phyloP scores from a whole-genome alignment of 352 stramenopile species.

The Pythium dissotocum region DNA sequence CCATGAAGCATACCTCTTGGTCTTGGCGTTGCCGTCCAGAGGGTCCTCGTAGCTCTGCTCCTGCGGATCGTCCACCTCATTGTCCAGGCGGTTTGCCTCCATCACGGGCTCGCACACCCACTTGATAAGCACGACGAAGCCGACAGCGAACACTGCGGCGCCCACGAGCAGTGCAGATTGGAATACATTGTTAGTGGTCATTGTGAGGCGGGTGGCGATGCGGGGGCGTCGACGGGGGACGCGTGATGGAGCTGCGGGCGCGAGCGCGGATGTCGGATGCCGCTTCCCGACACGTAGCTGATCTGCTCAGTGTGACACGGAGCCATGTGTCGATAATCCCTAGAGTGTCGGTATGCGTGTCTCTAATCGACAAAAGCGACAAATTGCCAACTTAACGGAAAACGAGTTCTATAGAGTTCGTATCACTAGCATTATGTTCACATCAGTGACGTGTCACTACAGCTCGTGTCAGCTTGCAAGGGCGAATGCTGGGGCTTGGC shows the following conservation, averaged over 20 bases:
- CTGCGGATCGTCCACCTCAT: conserved; percentile 48
- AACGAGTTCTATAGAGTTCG: conserved; percentile 7
- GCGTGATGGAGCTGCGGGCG: not conserved
- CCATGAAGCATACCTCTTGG: conserved; percentile 35
- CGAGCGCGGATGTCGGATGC: not conserved
- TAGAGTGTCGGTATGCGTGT: not conserved
- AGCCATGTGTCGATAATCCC: conserved; percentile 5
- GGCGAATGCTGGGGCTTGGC: conserved; percentile 21
- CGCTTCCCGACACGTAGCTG: conserved; percentile 25
- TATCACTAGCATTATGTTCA: conserved; percentile 19
- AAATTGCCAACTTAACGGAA: not conserved
- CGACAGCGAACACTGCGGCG: conserved; percentile 24
- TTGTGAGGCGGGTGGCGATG: not conserved
- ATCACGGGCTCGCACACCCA: conserved; percentile 64
- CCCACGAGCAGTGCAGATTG: conserved; percentile 31
- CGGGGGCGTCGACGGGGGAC: not conserved
- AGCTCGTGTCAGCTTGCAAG: conserved; percentile 1
- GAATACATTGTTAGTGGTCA: conserved; percentile 4
- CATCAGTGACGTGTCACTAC: conserved; percentile 24
- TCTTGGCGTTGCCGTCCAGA: conserved; percentile 29
- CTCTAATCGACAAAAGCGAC: conserved; percentile 2
- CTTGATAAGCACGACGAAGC: conserved; percentile 40
- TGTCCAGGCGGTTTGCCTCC: conserved; percentile 51
- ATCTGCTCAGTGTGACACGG: conserved; percentile 4
- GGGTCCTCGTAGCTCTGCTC: conserved; percentile 66